These are phyloP conservation scores for Obelidium mucronatum DNA, from an alignment of 192 early-diverging fungal genomes.

Conservation along the genomic window DNA sequence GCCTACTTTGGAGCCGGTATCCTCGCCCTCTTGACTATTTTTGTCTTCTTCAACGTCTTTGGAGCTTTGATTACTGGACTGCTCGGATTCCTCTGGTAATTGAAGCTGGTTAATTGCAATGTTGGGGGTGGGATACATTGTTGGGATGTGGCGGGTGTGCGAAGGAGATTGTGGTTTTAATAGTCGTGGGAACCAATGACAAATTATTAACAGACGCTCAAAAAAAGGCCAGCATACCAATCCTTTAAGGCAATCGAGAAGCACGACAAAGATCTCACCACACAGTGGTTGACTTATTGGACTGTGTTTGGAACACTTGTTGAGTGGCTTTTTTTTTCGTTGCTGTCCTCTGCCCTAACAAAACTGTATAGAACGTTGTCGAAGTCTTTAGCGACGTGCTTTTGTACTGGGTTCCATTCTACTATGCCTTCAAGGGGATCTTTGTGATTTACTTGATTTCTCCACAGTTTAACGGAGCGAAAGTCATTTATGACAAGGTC, in stretches of 20 bases:
- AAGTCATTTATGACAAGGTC: conserved; percentile 75
- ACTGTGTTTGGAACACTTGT: neutral
- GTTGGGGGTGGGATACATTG: too few relatives aligned
- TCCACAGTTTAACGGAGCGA: conserved; percentile 82
- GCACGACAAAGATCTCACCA: too few relatives aligned
- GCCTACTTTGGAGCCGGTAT: conserved; percentile 80
- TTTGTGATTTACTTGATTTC: conserved; percentile 87
- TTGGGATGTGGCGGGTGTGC: too few relatives aligned
- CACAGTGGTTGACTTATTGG: too few relatives aligned
- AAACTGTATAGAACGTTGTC: conserved; percentile 59
- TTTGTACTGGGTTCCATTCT: conserved; percentile 86
- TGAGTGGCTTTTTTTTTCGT: neutral
- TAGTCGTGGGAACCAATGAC: too few relatives aligned
- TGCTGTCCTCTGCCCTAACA: neutral
- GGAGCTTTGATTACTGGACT: conserved; percentile 78
- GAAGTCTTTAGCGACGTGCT: conserved; percentile 93
- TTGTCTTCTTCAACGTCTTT: conserved; percentile 91
- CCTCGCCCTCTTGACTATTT: conserved; percentile 65
- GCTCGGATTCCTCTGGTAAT: conserved; percentile 88
- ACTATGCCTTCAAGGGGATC: conserved; percentile 91
- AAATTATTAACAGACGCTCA: too few relatives aligned
- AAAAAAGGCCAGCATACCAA: too few relatives aligned
- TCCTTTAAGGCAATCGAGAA: too few relatives aligned
- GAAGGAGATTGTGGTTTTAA: too few relatives aligned
- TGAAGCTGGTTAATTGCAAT: too few relatives aligned